Conservation (phyloP, 148 eudicot species). For the Euryodendron excelsum region DNA sequence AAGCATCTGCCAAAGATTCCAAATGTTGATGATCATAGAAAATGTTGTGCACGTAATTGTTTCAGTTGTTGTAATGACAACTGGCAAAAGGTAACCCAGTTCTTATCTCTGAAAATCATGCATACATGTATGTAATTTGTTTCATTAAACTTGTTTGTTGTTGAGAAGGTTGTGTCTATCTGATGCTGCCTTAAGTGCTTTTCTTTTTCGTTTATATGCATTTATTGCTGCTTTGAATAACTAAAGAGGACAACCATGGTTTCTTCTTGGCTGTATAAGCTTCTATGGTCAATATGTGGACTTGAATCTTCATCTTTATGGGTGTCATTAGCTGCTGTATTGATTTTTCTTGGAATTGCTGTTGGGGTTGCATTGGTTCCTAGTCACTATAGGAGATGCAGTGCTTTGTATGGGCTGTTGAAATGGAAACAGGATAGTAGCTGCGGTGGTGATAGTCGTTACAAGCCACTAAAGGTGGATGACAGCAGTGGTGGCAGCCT, state of each 20-base stretch:
- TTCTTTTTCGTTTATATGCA: background rate
- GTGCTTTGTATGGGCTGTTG: too few species aligned
- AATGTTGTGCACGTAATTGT: constrained; percentile 70
- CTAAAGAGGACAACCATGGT: constrained; percentile 3
- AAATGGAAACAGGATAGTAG: too few species aligned
- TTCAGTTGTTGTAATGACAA: constrained; percentile 88
- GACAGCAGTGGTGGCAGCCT: too few species aligned
- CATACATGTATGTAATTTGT: background rate
- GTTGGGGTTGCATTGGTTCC: background rate
- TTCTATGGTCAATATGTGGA: background rate
- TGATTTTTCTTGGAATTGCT: background rate
- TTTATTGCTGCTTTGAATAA: constrained; percentile 5
- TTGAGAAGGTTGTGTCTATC: background rate
- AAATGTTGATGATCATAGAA: constrained; percentile 54
- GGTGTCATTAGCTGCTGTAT: too few species aligned
- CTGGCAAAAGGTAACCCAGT: constrained; percentile 86
- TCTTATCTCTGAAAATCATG: background rate
- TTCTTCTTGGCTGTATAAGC: background rate
- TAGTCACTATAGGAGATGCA: background rate
- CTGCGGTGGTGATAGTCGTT: too few species aligned
- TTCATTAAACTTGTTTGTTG: background rate
- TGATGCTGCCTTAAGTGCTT: background rate
- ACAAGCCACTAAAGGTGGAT: too few species aligned
- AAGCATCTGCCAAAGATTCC: constrained; percentile 83
- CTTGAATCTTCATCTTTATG: too few species aligned